phyloP scores from a whole-genome alignment of 2,329 filamentous ascomycete species.

The Escovopsis sp. region DNA sequence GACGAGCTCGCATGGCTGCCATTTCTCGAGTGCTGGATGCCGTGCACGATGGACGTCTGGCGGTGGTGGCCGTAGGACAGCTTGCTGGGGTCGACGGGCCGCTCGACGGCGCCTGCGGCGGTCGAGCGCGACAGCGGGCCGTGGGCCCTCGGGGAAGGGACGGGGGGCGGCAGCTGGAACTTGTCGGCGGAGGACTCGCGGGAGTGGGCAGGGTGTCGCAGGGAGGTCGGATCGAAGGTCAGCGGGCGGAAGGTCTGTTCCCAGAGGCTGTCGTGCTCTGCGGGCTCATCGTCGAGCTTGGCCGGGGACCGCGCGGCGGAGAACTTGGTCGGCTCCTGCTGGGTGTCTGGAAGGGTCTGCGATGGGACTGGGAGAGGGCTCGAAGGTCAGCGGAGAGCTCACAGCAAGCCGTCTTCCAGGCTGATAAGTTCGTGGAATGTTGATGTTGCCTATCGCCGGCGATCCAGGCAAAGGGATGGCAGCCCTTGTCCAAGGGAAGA shows the following conservation, averaged over 20 bases:
- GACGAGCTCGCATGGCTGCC: conserved; percentile 70
- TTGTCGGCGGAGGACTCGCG: conserved; percentile 46
- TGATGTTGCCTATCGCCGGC: too few relatives aligned
- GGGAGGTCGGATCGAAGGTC: conserved; percentile 23
- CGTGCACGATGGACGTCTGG: conserved; percentile 94
- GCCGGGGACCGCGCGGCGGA: conserved; percentile 31
- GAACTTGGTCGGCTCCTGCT: conserved; percentile 37
- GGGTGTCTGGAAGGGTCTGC: conserved; percentile 42
- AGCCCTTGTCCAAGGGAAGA: background rate
- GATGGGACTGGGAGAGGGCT: conserved; percentile 33
- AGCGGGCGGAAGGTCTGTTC: conserved; percentile 36
- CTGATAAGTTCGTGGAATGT: background rate
- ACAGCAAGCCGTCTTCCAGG: conserved; percentile 1
- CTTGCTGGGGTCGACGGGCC: conserved; percentile 42
- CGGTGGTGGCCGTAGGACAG: conserved; percentile 71
- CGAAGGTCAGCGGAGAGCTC: conserved; percentile 6
- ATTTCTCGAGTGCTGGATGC: conserved; percentile 83
- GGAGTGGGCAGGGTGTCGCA: conserved; percentile 34
- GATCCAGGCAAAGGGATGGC: background rate
- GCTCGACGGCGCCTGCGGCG: conserved; percentile 30
- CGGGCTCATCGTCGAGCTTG: conserved; percentile 39
- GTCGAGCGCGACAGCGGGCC: conserved; percentile 25
- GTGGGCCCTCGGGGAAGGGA: conserved; percentile 26
- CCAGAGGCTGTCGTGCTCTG: conserved; percentile 35
- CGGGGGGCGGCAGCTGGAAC: conserved; percentile 19